These are phyloP conservation scores for Aspergillus flavus DNA, from an alignment of 2,329 filamentous ascomycete species.

Conservation along the genomic window DNA sequence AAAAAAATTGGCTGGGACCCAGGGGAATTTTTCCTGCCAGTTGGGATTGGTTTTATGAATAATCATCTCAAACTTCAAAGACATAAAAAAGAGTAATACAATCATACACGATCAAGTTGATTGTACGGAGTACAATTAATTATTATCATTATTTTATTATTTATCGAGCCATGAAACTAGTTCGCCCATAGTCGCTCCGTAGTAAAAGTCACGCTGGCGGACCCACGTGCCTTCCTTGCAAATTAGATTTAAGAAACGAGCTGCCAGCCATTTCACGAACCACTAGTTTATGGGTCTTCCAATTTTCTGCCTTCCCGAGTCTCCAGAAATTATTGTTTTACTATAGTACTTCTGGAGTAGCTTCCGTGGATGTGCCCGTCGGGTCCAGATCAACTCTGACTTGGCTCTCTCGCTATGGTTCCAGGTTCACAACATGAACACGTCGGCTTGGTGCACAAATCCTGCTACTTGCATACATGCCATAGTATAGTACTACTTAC, in stretches of 20 bases:
- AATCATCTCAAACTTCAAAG: not conserved
- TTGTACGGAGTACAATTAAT: not conserved
- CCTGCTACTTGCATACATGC: not conserved
- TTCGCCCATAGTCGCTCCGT: not conserved
- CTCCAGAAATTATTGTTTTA: slow-evolving; percentile 16
- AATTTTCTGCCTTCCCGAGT: slow-evolving; percentile 9
- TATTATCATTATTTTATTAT: not conserved
- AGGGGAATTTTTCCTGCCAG: not conserved
- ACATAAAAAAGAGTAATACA: not conserved
- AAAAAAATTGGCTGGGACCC: too few species aligned
- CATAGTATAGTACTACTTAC: not conserved
- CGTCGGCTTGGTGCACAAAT: not conserved
- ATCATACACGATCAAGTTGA: not conserved
- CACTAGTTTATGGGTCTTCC: slow-evolving; percentile 20
- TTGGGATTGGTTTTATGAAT: not conserved
- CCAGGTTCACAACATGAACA: slow-evolving; percentile 1
- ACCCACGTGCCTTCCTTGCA: slow-evolving; percentile 21
- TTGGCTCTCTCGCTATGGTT: not conserved
- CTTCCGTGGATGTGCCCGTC: not conserved
- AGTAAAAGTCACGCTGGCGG: slow-evolving; percentile 2
- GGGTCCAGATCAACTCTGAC: slow-evolving; percentile 1
- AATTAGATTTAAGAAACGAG: slow-evolving; percentile 17
- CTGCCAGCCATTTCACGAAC: slow-evolving; percentile 17
- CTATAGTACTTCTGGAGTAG: not conserved
- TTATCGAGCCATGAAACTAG: not conserved